These are phyloP conservation scores for Acidomyces sp. DNA, from an alignment of 495 filamentous ascomycete genomes.

Conservation along the genomic window DNA sequence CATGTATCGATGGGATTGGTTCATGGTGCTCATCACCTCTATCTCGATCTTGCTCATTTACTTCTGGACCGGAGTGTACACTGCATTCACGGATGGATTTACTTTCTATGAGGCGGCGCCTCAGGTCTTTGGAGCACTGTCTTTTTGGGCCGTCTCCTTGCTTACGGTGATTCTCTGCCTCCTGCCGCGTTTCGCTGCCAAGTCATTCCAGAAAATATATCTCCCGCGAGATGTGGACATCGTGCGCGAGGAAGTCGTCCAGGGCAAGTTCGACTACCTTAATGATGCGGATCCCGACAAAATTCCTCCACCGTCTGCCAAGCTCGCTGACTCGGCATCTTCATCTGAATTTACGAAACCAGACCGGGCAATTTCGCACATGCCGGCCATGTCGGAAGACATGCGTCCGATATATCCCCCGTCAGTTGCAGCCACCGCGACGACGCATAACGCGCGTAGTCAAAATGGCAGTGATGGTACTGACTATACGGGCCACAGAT, in stretches of 20 bases:
- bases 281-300: slow-evolving; percentile 37
- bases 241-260: slow-evolving; percentile 76
- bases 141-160: slow-evolving; percentile 75
- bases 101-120: slow-evolving; percentile 66
- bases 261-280: slow-evolving; percentile 65
- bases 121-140: slow-evolving; percentile 64
- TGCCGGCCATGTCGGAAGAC: slow-evolving; percentile 61
- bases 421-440: slow-evolving; percentile 60
- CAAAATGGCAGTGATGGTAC: slow-evolving; percentile 91
- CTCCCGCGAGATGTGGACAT: slow-evolving; percentile 91
- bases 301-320: slow-evolving; percentile 25
- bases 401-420: slow-evolving; percentile 82
- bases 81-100: slow-evolving; percentile 48
- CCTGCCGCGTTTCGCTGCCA: slow-evolving; percentile 72
- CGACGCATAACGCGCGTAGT: slow-evolving; percentile 69
- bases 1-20: slow-evolving; percentile 95
- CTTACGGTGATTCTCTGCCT: slow-evolving; percentile 66
- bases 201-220: slow-evolving; percentile 82
- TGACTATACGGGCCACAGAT: slow-evolving; percentile 58
- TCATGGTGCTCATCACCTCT: slow-evolving; percentile 64
- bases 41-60: slow-evolving; percentile 81
- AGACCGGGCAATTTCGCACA: slow-evolving; percentile 25
- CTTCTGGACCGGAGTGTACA: slow-evolving; percentile 94
- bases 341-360: slow-evolving; percentile 53
- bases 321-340: slow-evolving; percentile 33